Evolutionary conservation across 2,329 filamentous ascomycete species (phyloP), one percentile per base, ranked within the genome.

Genomic region (Rhynchosporium agropyri): DNA sequence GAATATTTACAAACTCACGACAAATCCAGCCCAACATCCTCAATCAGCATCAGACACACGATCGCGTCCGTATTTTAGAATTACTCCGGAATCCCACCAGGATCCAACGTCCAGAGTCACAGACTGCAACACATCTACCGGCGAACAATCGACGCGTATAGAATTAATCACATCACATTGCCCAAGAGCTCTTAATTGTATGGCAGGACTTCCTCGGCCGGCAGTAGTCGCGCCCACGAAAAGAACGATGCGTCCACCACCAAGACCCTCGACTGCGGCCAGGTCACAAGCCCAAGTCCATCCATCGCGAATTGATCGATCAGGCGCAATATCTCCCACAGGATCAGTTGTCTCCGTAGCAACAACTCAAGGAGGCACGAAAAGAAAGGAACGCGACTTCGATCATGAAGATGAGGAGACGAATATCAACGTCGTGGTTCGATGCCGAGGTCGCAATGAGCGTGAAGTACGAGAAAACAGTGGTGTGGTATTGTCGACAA

Each of bases 391-490:
- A 70, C 85, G 91, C 72, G 91, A 96, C 43, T 94, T 89, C 73
- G 93, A 94, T 50, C 76, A 83, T 5, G 86, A 90, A 38, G 84
- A 84, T 58, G 88, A 93, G 71, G 92, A 96, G 76, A 98, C 94
- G 7, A 99, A 97, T 75, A 99, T 99, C 77, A 95, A 96, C 75
- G 95, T 99, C 53, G 93, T 98, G 40, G 96, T 99, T 63, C 85
- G 95, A 67, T 99, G 94, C 79, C 86, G 95, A 70, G 95, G 94
- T 4, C 89, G 95, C 67, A 98, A 91, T 74, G 91, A 97, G 70
- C 88, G 94, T 69, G 95, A 99, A 78, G 88, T 97, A 59, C 85
- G 88, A 70, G 95, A 99, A 76, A 99, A 97, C 77, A 97, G 92
- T 74, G 91, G 92, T 45, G 92, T 98, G 1, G 93, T 98, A 1